These are phyloP conservation scores for Fonsecaea pedrosoi DNA, from an alignment of 2,329 filamentous ascomycete genomes.

Conservation along the genomic window DNA sequence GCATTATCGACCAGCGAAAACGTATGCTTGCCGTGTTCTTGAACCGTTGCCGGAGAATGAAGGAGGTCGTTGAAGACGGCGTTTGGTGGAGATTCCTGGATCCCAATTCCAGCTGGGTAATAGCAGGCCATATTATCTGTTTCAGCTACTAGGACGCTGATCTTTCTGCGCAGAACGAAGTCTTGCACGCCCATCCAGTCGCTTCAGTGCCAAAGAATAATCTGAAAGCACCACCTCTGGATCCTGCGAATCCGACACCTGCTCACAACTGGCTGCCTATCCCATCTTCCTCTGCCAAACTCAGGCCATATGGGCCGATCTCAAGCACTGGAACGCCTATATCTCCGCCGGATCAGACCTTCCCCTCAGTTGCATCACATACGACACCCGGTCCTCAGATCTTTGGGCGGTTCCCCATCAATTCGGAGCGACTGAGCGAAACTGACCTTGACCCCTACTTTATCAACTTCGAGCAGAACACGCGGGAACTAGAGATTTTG, in stretches of 20 bases:
- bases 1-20: conserved; percentile 95
- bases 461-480: conserved; percentile 87
- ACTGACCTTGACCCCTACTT: conserved; percentile 96
- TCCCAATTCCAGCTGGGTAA: conserved; percentile 97
- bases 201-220: conserved; percentile 92
- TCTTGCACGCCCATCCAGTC: conserved; percentile 89
- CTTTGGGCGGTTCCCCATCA: conserved; percentile 81
- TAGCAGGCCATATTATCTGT: not conserved
- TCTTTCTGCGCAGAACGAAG: conserved; percentile 72
- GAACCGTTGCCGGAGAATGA: conserved; percentile 92
- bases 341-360: conserved; percentile 59
- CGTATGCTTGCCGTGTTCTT: conserved; percentile 96
- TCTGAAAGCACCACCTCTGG: conserved; percentile 91
- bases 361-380: conserved; percentile 63
- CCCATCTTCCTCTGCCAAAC: conserved; percentile 82
- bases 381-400: conserved; percentile 67
- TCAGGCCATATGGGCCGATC: conserved; percentile 63
- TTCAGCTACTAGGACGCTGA: not conserved
- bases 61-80: conserved; percentile 86
- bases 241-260: conserved; percentile 87
- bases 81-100: conserved; percentile 98
- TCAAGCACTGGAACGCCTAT: conserved; percentile 60
- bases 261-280: conserved; percentile 88
- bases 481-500: conserved; percentile 86
- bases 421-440: conserved; percentile 77